Conservation (phyloP, 2,329 filamentous ascomycete genomes). For the Penicillium brevicompactum region DNA sequence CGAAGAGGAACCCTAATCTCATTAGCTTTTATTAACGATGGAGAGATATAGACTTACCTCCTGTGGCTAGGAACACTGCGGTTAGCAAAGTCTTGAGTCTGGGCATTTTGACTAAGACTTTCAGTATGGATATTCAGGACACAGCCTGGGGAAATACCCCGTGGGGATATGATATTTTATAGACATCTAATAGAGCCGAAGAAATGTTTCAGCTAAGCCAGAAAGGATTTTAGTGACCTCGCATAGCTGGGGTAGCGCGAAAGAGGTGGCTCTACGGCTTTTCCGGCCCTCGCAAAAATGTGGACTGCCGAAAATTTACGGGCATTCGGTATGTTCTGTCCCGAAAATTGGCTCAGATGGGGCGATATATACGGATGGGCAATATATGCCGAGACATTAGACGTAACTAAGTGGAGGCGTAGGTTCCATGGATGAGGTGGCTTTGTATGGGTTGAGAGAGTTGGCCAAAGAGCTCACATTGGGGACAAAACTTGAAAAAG, state of each 20-base stretch:
- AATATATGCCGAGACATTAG: not conserved
- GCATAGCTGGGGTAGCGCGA: not conserved
- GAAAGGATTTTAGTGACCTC: not conserved
- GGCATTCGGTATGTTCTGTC: not conserved
- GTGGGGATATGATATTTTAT: not conserved
- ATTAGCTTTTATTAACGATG: not conserved
- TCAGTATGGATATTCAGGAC: not conserved
- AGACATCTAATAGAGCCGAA: not conserved
- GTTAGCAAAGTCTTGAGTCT: conserved; percentile 20
- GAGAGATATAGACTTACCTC: conserved; percentile 10
- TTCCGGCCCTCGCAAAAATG: not conserved
- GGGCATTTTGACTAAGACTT: not conserved
- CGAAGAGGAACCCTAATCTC: conserved; percentile 32
- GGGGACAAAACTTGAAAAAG: too few relatives aligned
- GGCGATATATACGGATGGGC: not conserved
- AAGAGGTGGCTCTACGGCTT: not conserved
- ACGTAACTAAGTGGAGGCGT: not conserved
- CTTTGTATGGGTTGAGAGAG: too few relatives aligned
- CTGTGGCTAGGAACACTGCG: conserved; percentile 23
- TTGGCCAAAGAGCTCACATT: too few relatives aligned
- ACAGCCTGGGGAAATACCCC: not conserved
- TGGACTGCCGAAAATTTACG: not conserved
- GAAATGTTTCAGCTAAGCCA: not conserved
- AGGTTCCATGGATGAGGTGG: not conserved
- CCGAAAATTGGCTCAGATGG: not conserved